Base-by-base conservation (phyloP, 2,329 filamentous ascomycete species). In the Fusarium mundagurra region DNA sequence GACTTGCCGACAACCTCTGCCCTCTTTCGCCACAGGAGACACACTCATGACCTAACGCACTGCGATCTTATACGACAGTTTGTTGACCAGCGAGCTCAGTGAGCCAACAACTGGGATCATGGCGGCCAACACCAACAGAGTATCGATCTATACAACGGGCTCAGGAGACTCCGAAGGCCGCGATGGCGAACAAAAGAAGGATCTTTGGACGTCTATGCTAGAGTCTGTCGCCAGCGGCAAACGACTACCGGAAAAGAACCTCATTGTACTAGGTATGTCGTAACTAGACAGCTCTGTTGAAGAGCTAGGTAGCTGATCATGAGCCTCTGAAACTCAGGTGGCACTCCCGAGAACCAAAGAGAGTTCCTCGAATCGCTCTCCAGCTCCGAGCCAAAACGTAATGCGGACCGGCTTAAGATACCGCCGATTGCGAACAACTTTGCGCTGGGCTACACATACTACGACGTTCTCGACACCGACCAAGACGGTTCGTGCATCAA, bases 131-230 rank as follows among this genome's bases (percentile, higher is more conserved):
- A 82, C 85, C 71, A 89, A 90, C 80, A 86, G 89, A 77, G 85
- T 86, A 80, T 91, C 89, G 68, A 90, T 85, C 79, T 90, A 88
- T 84, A 91, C 88, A 71, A 84, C 84, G 77, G 88, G 84, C 74
- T 90, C 86, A 74, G 87, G 87, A 69, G 82, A 84, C n/a, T 86
- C 86, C 65, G 89, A 90, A 55, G 84, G 84, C 77, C 88, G 88
- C 74, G 88, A 90, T 84, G 89, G 86, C 83, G 92, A 93, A 77
- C 92, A 92, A 73, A 95, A 94, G 85, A 94, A 94, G 84, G 94
- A 97, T 81, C 92, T 98, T 83, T 98, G 96, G 96, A 95, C 93
- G 70, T 95, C 94, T 50, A 94, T 98, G 93, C 88, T 98, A 76
- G 94, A 97, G 83, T 92, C 91, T 61, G 95, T 96, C 77, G 94